phyloP scores from a whole-genome alignment of 2,329 filamentous ascomycete genomes.

The Sphaerulina vaccinii region DNA sequence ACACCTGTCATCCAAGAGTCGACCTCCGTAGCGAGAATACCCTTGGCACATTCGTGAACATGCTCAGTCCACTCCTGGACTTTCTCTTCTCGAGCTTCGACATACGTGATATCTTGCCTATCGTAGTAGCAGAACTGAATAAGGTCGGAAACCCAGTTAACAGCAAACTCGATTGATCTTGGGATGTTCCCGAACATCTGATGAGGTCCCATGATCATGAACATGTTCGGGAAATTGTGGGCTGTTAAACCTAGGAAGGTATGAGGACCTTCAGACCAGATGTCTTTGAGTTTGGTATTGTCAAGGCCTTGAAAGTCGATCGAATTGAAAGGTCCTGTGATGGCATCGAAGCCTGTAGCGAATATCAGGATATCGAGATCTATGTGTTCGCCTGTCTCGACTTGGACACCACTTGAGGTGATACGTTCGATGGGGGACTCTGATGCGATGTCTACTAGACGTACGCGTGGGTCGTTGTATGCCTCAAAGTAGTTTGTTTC shows the following conservation, averaged over 20 bases:
- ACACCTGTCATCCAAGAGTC: constrained; percentile 59
- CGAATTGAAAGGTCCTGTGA: constrained; percentile 29
- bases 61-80: constrained; percentile 35
- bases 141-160: constrained; percentile 17
- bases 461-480: constrained; percentile 48
- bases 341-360: constrained; percentile 44
- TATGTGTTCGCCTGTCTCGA: constrained; percentile 39
- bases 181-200: constrained; percentile 43
- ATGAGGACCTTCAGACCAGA: constrained; percentile 39
- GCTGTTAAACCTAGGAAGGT: constrained; percentile 39
- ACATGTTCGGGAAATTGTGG: constrained; percentile 36
- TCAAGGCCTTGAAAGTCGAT: constrained; percentile 33
- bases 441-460: constrained; percentile 48
- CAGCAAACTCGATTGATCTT: constrained; percentile 35
- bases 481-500: constrained; percentile 54
- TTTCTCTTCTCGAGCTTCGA: constrained; percentile 10
- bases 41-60: constrained; percentile 48
- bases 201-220: constrained; percentile 42
- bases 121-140: constrained; percentile 12
- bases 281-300: constrained; percentile 33
- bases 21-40: constrained; percentile 48
- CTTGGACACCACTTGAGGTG: constrained; percentile 42
- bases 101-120: neutral
- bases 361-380: constrained; percentile 42
- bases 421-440: constrained; percentile 45